These are phyloP conservation scores for Polysphondylium violaceum DNA, from an alignment of 78 protist genomes.

Conservation along the genomic window DNA sequence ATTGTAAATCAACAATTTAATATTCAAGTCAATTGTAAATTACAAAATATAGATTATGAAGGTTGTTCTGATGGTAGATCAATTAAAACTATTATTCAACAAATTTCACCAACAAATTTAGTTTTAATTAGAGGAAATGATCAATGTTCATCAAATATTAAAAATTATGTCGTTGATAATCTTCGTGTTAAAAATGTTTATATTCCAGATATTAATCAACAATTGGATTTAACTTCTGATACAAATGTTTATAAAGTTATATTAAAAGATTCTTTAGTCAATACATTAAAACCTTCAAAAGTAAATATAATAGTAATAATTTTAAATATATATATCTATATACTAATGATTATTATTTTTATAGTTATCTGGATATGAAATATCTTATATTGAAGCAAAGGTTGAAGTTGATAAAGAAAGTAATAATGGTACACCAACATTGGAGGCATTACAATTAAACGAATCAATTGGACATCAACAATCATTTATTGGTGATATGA, in stretches of 20 bases:
- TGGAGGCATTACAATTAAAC: not conserved
- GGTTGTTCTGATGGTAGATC: conserved; percentile 77
- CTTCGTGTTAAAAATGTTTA: conserved; percentile 37
- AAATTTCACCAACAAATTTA: conserved; percentile 58
- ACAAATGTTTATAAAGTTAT: conserved; percentile 70
- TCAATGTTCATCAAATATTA: conserved; percentile 4
- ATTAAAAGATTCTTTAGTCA: conserved; percentile 49
- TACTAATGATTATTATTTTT: not conserved
- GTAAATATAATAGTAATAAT: conserved; percentile 27
- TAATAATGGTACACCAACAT: not conserved
- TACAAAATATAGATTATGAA: conserved; percentile 60
- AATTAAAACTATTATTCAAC: conserved; percentile 63
- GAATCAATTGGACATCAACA: conserved; percentile 2
- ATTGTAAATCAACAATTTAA: not conserved
- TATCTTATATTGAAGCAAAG: conserved; percentile 57
- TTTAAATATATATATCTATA: not conserved
- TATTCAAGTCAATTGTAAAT: conserved; percentile 24
- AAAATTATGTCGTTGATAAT: not conserved
- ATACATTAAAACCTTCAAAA: conserved; percentile 31
- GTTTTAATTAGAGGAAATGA: conserved; percentile 66
- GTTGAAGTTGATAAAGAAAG: conserved; percentile 9
- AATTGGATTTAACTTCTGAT: conserved; percentile 59
- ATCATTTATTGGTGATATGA: conserved; percentile 72
- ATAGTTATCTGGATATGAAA: conserved; percentile 41
- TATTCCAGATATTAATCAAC: conserved; percentile 12